Conservation (phyloP, 805 yeast genomes). For the Saturnispora sanitii region DNA sequence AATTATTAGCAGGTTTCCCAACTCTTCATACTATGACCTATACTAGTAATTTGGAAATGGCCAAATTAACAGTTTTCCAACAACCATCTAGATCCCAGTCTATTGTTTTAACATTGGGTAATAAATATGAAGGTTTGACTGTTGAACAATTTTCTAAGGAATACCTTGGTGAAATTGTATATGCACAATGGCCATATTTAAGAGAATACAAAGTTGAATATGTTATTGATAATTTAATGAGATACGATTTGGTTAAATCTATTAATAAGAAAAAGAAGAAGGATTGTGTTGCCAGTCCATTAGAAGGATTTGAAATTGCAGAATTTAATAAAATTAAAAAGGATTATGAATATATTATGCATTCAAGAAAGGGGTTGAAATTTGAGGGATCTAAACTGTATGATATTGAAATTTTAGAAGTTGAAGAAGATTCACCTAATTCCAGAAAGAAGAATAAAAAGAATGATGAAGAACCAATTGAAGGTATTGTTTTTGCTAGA, state of each 20-base stretch:
- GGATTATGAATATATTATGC: conserved; percentile 34
- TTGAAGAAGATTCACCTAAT: conserved; percentile 8
- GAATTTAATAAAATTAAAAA: conserved; percentile 35
- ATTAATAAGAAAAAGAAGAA: conserved; percentile 22
- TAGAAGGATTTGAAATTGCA: conserved; percentile 38
- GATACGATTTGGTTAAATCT: conserved; percentile 35
- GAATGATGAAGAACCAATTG: conserved; percentile 27
- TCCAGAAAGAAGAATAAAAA: conserved; percentile 1
- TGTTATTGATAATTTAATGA: conserved; percentile 45
- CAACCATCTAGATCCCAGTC: conserved; percentile 80
- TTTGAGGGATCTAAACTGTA: conserved; percentile 14
- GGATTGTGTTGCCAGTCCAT: conserved; percentile 23
- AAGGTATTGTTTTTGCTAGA: conserved; percentile 58
- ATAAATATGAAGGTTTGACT: conserved; percentile 44
- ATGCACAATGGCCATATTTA: conserved; percentile 84
- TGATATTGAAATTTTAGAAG: conserved; percentile 9
- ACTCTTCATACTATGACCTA: conserved; percentile 64
- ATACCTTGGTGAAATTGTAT: conserved; percentile 52
- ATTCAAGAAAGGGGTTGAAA: conserved; percentile 43
- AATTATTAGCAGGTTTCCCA: conserved; percentile 85
- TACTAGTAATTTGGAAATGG: conserved; percentile 40
- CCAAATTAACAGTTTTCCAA: conserved; percentile 70
- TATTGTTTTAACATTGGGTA: conserved; percentile 53
- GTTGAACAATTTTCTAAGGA: conserved; percentile 57
- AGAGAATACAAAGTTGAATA: conserved; percentile 65